phyloP scores from a whole-genome alignment of 164 flowering plant species.

The Magnolia officinalis region DNA sequence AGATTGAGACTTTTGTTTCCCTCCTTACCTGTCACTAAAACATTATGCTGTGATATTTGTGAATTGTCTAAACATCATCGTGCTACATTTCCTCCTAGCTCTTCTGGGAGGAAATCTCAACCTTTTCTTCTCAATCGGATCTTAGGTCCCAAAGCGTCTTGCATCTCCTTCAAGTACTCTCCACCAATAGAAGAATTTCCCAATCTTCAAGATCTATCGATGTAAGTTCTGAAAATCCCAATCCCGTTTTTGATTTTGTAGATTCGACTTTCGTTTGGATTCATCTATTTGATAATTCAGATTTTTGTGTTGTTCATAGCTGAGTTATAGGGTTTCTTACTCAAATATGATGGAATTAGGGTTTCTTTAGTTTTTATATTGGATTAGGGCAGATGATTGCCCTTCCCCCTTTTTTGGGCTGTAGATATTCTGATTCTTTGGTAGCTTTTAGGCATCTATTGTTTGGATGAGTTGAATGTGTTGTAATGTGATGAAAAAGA shows the following conservation, averaged over 20 bases:
- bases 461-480: too few relatives aligned
- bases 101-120: too few relatives aligned
- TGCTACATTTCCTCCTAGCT: too few relatives aligned
- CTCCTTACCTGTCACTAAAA: too few relatives aligned
- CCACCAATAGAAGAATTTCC: not conserved
- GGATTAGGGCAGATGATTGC: not conserved
- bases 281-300: not conserved
- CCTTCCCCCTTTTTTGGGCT: not conserved
- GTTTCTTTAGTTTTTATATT: not conserved
- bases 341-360: not conserved
- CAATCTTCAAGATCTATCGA: constrained; percentile 9
- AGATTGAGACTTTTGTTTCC: too few relatives aligned
- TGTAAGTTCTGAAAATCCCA: not conserved
- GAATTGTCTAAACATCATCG: too few relatives aligned
- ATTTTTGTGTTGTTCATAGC: not conserved
- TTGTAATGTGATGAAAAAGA: too few relatives aligned
- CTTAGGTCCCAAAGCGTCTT: constrained; percentile 67
- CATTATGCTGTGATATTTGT: too few relatives aligned
- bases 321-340: constrained; percentile 5
- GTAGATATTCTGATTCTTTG: not conserved
- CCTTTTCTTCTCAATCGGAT: constrained; percentile 30
- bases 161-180: constrained; percentile 73
- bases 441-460: not conserved
- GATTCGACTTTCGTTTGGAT: not conserved
- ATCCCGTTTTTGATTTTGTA: not conserved